phyloP scores from a whole-genome alignment of 2,329 filamentous ascomycete genomes.

The Pseudogymnoascus sp. region DNA sequence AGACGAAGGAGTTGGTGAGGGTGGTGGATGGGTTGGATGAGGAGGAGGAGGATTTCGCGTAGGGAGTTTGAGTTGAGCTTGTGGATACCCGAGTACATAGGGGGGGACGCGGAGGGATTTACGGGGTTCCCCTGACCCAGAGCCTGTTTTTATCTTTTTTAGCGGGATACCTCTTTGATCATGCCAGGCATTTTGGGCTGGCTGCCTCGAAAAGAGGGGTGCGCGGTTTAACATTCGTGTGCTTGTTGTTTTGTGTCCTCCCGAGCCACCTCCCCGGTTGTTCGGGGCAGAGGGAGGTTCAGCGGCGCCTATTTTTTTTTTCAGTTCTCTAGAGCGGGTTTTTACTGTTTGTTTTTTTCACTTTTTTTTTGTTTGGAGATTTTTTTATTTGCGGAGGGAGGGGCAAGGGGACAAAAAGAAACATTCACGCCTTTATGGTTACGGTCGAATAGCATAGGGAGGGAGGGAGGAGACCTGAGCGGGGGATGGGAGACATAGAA shows the following conservation, averaged over 20 bases:
- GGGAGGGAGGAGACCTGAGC: background rate
- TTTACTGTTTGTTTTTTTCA: background rate
- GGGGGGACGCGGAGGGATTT: background rate
- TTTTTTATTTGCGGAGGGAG: background rate
- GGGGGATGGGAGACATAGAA: background rate
- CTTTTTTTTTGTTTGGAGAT: background rate
- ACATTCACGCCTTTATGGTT: conserved; percentile 1
- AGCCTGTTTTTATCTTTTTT: background rate
- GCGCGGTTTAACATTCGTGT: background rate
- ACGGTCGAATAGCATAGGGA: background rate
- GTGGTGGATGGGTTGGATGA: conserved; percentile 32
- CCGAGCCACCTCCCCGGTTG: background rate
- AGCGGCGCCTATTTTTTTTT: background rate
- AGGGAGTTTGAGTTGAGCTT: background rate
- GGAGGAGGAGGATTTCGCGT: conserved; percentile 2
- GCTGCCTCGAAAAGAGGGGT: background rate
- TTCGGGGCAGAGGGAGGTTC: background rate
- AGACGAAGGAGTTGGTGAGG: conserved; percentile 65
- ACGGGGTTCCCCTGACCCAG: background rate
- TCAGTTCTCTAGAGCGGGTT: conserved; percentile 6
- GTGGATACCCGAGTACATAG: background rate
- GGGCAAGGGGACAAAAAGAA: background rate
- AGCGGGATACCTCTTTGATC: background rate
- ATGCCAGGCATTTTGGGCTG: conserved; percentile 3
- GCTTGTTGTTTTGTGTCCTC: background rate